A percentile compares a stretch with the other conserved stretches of the same genome.
These are phyloP conservation scores for Tympanopsis confertula DNA, from an alignment of 2,329 filamentous ascomycete genomes.

Conservation along the genomic window DNA sequence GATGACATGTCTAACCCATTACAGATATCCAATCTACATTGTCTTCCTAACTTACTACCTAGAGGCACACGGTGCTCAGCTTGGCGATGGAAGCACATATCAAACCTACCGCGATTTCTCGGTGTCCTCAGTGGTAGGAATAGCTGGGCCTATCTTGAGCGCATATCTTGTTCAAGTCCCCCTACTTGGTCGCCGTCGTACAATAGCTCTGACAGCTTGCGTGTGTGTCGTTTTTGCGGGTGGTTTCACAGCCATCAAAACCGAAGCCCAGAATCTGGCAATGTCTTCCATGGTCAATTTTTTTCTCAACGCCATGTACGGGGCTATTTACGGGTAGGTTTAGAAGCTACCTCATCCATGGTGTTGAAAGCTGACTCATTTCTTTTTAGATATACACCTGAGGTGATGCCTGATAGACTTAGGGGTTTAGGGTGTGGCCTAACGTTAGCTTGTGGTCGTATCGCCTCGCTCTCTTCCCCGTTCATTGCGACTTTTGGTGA, in stretches of 20 bases:
- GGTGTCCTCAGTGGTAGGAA: too few relatives aligned
- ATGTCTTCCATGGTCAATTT: constrained; percentile 11
- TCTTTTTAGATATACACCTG: constrained; percentile 8
- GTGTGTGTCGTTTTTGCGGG: constrained; percentile 9
- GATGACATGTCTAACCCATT: too few relatives aligned
- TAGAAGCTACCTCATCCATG: too few relatives aligned
- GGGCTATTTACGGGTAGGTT: constrained; percentile 8
- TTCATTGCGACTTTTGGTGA: constrained; percentile 11
- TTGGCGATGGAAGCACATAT: too few relatives aligned
- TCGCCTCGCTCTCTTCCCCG: constrained; percentile 8
- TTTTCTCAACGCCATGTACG: constrained; percentile 9
- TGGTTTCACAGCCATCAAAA: constrained; percentile 9
- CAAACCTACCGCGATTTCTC: too few relatives aligned
- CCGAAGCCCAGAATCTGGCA: constrained; percentile 8
- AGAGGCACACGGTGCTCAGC: too few relatives aligned
- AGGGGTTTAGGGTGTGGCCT: constrained; percentile 9
- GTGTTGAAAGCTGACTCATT: too few relatives aligned
- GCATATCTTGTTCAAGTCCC: too few relatives aligned
- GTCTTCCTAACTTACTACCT: too few relatives aligned
- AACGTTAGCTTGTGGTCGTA: constrained; percentile 7
- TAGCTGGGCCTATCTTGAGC: too few relatives aligned
- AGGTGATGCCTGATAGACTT: constrained; percentile 7
- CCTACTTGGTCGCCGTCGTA: constrained; percentile 5
- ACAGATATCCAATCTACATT: too few relatives aligned
- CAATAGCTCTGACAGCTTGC: constrained; percentile 6